Evolutionary conservation across 345 rosid species (phyloP).

Genomic region (Gossypium australe): DNA sequence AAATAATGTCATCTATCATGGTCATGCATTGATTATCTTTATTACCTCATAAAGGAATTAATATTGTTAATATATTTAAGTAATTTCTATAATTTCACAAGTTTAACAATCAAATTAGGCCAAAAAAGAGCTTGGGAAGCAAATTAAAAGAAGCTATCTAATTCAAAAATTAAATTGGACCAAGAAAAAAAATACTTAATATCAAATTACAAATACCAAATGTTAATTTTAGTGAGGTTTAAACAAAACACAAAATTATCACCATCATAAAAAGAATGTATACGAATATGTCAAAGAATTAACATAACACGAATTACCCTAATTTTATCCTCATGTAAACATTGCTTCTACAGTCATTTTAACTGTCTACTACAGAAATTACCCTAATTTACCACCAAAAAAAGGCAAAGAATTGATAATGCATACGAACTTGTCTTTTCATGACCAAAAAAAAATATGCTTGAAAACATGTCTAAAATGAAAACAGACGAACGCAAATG

Average conservation of each 20-base stretch:
- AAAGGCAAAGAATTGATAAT: conserved; percentile 13
- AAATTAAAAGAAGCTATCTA: too few species aligned
- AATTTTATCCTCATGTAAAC: neutral
- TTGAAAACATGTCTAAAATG: neutral
- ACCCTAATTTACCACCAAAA: conserved; percentile 1
- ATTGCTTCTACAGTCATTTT: conserved; percentile 15
- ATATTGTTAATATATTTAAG: too few species aligned
- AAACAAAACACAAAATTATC: neutral
- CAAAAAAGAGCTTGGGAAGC: too few species aligned
- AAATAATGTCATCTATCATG: too few species aligned
- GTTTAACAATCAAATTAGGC: too few species aligned
- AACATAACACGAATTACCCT: neutral
- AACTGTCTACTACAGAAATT: conserved; percentile 16
- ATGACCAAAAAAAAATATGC: conserved; percentile 8
- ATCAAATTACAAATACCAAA: too few species aligned
- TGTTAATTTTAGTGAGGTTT: too few species aligned
- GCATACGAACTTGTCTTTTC: conserved; percentile 14
- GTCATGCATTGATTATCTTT: too few species aligned
- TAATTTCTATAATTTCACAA: too few species aligned
- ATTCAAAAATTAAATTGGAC: too few species aligned
- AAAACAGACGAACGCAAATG: neutral
- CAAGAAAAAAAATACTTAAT: too few species aligned
- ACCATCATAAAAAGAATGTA: neutral
- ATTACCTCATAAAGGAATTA: too few species aligned
- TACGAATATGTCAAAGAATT: neutral